Percentiles rank a stretch among this genome's conserved stretches.
These are phyloP conservation scores for Lentinula raphanica DNA, from an alignment of 768 basidiomycete species.

Conservation along the genomic window DNA sequence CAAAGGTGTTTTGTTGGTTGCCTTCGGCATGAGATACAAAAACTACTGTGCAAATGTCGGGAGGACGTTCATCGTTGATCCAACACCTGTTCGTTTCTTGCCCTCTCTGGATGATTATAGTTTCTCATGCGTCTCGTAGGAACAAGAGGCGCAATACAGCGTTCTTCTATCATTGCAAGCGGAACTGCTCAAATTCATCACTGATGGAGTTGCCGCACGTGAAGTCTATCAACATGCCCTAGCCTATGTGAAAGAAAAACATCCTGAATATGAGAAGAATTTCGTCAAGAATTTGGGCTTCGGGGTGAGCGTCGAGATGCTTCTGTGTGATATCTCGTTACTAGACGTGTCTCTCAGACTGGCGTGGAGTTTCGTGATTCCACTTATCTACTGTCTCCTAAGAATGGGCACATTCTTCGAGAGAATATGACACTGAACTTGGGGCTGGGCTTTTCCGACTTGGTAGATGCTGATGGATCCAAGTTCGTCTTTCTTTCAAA, in stretches of 20 bases:
- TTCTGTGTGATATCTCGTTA: background rate
- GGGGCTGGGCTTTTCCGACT: slow-evolving; percentile 77
- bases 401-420: slow-evolving; percentile 67
- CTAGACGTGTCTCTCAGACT: slow-evolving; percentile 50
- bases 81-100: slow-evolving; percentile 55
- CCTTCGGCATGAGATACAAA: slow-evolving; percentile 87
- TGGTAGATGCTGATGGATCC: slow-evolving; percentile 71
- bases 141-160: slow-evolving; percentile 86
- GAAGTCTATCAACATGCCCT: slow-evolving; percentile 81
- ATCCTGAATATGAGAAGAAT: slow-evolving; percentile 74
- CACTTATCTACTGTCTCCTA: slow-evolving; percentile 73
- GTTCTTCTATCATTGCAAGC: slow-evolving; percentile 73
- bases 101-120: background rate
- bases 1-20: slow-evolving; percentile 83
- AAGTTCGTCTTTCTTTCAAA: slow-evolving; percentile 44
- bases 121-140: slow-evolving; percentile 36
- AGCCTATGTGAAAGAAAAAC: slow-evolving; percentile 67
- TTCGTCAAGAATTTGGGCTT: slow-evolving; percentile 91
- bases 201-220: slow-evolving; percentile 68
- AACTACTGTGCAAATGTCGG: slow-evolving; percentile 91
- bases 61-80: slow-evolving; percentile 93
- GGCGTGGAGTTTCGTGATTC: slow-evolving; percentile 95
- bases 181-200: slow-evolving; percentile 70
- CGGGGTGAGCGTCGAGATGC: slow-evolving; percentile 48
- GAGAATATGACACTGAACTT: slow-evolving; percentile 85